phyloP scores from a whole-genome alignment of 2,329 filamentous ascomycete species.

The Pseudopithomyces maydicus region DNA sequence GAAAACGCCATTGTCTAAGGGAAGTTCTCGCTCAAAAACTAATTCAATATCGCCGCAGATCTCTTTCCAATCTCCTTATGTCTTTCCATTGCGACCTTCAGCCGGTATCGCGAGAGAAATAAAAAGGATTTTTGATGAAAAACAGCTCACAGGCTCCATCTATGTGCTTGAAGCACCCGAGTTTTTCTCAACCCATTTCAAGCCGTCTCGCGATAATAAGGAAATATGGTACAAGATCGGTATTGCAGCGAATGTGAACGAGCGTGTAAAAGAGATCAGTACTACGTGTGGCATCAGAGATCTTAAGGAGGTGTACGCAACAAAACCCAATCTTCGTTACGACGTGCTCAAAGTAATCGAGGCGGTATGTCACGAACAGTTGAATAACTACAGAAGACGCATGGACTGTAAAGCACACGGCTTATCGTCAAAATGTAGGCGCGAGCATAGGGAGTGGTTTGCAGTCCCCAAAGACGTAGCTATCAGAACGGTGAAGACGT shows the following conservation, averaged over 20 bases:
- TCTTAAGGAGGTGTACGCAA: neutral
- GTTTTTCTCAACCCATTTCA: constrained; percentile 1
- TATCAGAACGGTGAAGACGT: neutral
- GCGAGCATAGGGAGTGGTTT: constrained; percentile 8
- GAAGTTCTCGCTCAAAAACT: too few species aligned
- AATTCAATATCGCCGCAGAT: too few species aligned
- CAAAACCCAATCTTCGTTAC: neutral
- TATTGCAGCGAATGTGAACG: neutral
- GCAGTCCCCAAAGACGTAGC: neutral
- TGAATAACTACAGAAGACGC: constrained; percentile 2
- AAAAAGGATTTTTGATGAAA: neutral
- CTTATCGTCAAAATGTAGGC: neutral
- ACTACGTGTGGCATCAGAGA: neutral
- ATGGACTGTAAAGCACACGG: neutral
- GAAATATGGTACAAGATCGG: constrained; percentile 8
- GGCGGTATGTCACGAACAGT: constrained; percentile 1
- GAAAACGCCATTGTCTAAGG: too few species aligned
- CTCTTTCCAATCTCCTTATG: too few species aligned
- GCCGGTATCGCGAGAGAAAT: neutral
- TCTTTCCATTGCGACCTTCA: neutral
- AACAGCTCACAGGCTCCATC: neutral
- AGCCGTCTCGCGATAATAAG: neutral
- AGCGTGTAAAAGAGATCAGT: neutral
- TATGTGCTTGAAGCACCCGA: constrained; percentile 4
- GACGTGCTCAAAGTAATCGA: neutral